Evolutionary conservation across 2,329 filamentous ascomycete genomes (phyloP), one percentile per base, ranked within the genome.

Genomic region (Daldinia sp.): DNA sequence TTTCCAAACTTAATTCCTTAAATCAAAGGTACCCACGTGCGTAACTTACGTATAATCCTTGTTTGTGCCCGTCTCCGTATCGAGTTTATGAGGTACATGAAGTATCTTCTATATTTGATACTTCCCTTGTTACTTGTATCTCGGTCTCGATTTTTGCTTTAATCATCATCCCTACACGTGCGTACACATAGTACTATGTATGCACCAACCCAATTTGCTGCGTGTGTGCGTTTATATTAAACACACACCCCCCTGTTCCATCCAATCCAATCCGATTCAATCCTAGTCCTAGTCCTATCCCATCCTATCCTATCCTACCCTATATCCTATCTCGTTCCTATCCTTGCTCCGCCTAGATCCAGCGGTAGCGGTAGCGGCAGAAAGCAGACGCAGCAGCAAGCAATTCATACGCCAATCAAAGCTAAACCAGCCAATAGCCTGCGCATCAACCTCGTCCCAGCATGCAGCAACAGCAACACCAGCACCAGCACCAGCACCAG

Each of bases 201-300:
- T 62, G 48, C 54, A 45, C 19, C 58, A 48, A n/a, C 15, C 58
- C 34, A 56, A 34, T 34, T 48, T 51, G n/a, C 43, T 58, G 48
- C 59, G 39, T 25, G 23, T 41, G 57, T 60, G 59, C 59, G 39
- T 25, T 43, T 41, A 59, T 60, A 60, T 58, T 60, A 39, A 47
- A 54, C 43, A 13, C 30, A 57, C 29, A 43, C 49, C 49, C 53
- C 49, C 43, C 50, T 11, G 3, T 3, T 34, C n/a, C 6, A n/a
- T n/a, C 17, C 30, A 9, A 19, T 19, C 17, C 1, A 15, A 15
- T 15, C 11, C 7, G 6, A 48, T 21, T 53, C 13, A 34, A 61
- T 29, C 58, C 54, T 49, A 23, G n/a, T n/a, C n/a, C n/a, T n/a
- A n/a, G n/a, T n/a, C n/a, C n/a, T n/a, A n/a, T n/a, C 17, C 30